Base-by-base conservation (phyloP, 805 yeast species). In the Kuraishia borneana region DNA sequence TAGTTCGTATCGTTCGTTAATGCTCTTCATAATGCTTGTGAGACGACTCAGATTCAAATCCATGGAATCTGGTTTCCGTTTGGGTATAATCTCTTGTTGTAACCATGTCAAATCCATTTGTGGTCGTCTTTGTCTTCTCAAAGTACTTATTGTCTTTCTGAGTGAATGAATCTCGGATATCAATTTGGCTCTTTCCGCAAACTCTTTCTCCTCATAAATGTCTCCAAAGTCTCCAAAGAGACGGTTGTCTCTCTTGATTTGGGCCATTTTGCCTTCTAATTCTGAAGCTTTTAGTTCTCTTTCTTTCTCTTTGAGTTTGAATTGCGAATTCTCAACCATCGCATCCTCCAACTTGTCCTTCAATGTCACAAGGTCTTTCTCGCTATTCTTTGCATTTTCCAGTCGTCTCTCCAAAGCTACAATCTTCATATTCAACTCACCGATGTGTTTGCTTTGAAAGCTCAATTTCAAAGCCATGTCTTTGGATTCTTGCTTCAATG, bases 341-440 rank as follows among this genome's bases (percentile, higher is more conserved):
- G 50, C 22, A 1, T 16, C 21, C 5, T 40, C 21, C 4, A 34
- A n/a, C 42, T 40, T 38, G 31, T 34, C 5, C 18, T 40, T 32
- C 9, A 53, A 34, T 5, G 48, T 43, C 1, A 39, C 31, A 3
- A 60, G 34, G 13, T 46, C 50, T 7, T 40, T 39, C 21, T 60
- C 62, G 13, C 56, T 54, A 0, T 44, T 43, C 26, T 51, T 48
- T 5, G 59, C 46, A 3, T 59, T 51, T 12, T 41, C 42, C 43
- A 72, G 48, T 40, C 67, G 69, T 5, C 59, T 54, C 39, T 70
- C 65, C 25, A 73, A 45, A 2, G 70, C 55, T 6, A 58, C 51
- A 7, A 72, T 54, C 40, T 68, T 71, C 36, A 72, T 48, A 9
- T 54, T 50, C 10, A 68, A 50, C 31, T 73, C 75, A 25, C 63